Conservation (phyloP, 2,329 filamentous ascomycete genomes). For the Penicillium sp. region DNA sequence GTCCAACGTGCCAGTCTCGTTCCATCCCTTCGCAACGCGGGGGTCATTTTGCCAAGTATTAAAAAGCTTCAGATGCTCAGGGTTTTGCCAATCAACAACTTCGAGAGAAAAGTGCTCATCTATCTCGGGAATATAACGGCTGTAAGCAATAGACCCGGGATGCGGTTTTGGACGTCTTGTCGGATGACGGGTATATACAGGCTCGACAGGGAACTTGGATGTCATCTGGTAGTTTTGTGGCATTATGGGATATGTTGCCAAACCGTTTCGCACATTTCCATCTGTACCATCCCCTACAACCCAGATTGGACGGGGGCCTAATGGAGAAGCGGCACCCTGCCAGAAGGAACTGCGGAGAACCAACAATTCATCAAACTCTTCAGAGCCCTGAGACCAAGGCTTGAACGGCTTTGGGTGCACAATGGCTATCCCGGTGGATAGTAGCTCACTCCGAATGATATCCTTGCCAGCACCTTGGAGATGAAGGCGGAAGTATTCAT, state of each 20-base stretch:
- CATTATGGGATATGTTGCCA: conserved; percentile 33
- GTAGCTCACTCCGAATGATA: conserved; percentile 46
- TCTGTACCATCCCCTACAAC: conserved; percentile 51
- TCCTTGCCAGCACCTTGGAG: conserved; percentile 41
- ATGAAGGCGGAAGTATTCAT: conserved; percentile 50
- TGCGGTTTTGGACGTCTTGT: conserved; percentile 72
- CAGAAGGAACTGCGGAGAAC: conserved; percentile 65
- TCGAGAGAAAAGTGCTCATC: conserved; percentile 77
- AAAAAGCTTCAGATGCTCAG: conserved; percentile 70
- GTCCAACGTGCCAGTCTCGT: conserved; percentile 75
- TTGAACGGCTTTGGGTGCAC: conserved; percentile 25
- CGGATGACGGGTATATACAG: conserved; percentile 69
- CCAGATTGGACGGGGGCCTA: conserved; percentile 68
- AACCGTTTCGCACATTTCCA: conserved; percentile 27
- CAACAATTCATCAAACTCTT: conserved; percentile 44
- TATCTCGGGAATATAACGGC: conserved; percentile 76
- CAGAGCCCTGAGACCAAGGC: conserved; percentile 25
- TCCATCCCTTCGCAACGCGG: conserved; percentile 78
- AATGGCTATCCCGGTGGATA: conserved; percentile 36
- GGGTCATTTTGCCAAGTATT: conserved; percentile 84
- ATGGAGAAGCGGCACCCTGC: conserved; percentile 71
- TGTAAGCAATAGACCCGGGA: conserved; percentile 73
- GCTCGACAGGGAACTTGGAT: conserved; percentile 52
- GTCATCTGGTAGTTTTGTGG: conserved; percentile 49
- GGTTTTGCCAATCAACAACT: conserved; percentile 69